Evolutionary conservation across 2,329 filamentous ascomycete species (phyloP), one percentile per base, ranked within the genome.

Genomic region (Ophiosphaerella herpotricha): DNA sequence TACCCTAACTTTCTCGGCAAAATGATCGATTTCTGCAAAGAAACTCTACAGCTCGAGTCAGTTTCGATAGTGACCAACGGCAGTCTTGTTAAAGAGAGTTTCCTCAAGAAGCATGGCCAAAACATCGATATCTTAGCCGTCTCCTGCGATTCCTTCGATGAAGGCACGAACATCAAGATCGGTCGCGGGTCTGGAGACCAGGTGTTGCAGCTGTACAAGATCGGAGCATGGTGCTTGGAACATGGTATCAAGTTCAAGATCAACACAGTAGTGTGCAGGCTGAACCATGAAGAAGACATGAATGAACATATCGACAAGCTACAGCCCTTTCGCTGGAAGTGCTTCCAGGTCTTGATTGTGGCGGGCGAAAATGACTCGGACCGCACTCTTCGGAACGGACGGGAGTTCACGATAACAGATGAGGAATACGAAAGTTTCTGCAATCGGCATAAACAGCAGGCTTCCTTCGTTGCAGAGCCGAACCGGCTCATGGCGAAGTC

Each of bases 51-150:
- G 0, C 66, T 84, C 3, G 80, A 84, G 63, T 78, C 75, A 12
- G 73, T 83, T 6, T 79, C 75, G 7, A 81, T 84, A 52, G 78
- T 84, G 46, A 79, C 74, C 44, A 84, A 84, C 58, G 81, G 81
- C 8, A 80, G 75, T 40, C 71, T 74, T 33, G 70, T 83, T 26
- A 77, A 50, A 7, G 63, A 76, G 54, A 60, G 59, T 8, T 84
- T 76, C 65, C 60, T 84, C 33, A 50, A 65, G 4, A 44, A 75
- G 39, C 66, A 80, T 41, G 75, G 72, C 8, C 55, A 57, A 14
- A 75, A 77, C 54, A 59, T 84, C 34, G 80, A 84, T 60, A 80
- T 84, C 44, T 63, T 84, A 13, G 81, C 78, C n/a, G 74, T 83
- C 1, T 80, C 76, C 12, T 84, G 81, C 61, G 80, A 84, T 61